Evolutionary conservation across 768 basidiomycete genomes (phyloP).

Genomic region (Naematelia encephala): DNA sequence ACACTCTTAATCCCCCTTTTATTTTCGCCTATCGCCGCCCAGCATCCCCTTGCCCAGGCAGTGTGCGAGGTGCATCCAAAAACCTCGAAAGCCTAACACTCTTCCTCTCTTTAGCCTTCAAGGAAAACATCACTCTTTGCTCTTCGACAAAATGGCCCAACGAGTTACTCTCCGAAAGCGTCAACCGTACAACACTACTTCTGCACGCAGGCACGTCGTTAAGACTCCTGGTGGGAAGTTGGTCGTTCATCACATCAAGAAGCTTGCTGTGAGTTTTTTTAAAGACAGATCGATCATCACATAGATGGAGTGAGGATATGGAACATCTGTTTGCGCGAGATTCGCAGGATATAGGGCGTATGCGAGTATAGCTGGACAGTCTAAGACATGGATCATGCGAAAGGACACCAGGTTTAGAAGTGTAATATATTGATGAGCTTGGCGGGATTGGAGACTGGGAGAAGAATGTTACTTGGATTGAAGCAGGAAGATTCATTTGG

Average conservation of each 20-base stretch:
- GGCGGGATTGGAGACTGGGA: conserved; percentile 2
- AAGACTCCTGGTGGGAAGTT: conserved; percentile 99
- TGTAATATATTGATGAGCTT: no score
- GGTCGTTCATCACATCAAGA: conserved; percentile 97
- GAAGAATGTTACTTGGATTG: not conserved
- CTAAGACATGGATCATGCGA: no score
- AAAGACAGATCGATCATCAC: not conserved
- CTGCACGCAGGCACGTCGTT: conserved; percentile 87
- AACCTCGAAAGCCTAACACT: not conserved
- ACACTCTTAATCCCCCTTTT: not conserved
- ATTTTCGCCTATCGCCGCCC: conserved; percentile 4
- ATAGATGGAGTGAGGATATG: not conserved
- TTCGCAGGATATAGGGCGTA: not conserved
- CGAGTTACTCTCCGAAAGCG: conserved; percentile 99
- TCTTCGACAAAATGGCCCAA: conserved; percentile 75
- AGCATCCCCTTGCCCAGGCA: not conserved
- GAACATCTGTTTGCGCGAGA: no score
- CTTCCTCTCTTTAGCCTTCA: conserved; percentile 4
- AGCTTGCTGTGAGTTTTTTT: conserved; percentile 61
- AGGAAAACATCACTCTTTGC: not conserved
- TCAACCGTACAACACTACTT: conserved; percentile 92
- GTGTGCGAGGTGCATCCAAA: not conserved
- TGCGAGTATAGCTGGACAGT: not conserved
- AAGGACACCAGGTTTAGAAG: no score
- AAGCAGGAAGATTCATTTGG: not conserved